Evolutionary conservation across 345 rosid species (phyloP), one percentile per base, ranked within the genome.

Genomic region (Syzygium aqueum): DNA sequence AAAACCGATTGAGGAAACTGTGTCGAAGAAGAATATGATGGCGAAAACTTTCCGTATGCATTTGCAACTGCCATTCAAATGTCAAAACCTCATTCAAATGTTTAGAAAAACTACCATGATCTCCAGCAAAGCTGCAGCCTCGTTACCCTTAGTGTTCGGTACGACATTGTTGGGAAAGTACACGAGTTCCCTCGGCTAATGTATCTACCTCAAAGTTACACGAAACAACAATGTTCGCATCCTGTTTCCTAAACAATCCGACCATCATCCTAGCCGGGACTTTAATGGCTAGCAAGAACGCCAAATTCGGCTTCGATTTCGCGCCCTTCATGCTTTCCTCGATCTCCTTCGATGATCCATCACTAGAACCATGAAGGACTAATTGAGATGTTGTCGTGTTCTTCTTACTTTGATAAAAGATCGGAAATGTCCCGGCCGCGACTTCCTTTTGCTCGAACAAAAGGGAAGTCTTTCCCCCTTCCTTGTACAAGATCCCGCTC

Each of bases 91-190:
- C 43, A 77, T 23, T 37, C 51, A 84, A 84, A 37, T 84, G 59
- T 84, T 30, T 53, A 15, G 61, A 82, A 51, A 49, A 14, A 51
- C 82, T 14, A 56, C 51, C 78, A 9, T 13, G 53, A 84, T 23
- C 33, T 22, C 52, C 84, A 53, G 56, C 73, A 50, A 50, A 83
- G 84, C 86, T 43, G 67, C 33, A 43, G 30, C 65, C 37, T 73
- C 80, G 25, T 73, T 33, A 37, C 46, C 3, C 63, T 27, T 88
- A n/a, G 86, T 82, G 89, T n/a, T 89, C 14, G 46, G 88, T 89
- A n/a, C 84, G 67, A 86, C 94, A 91, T 52, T 86, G 15, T 82
- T 90, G 91, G 40, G 89, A 89, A 49, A 89, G 77, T 63, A 91
- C 40, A 6, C 30, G 78, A 21, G 84, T 86, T 37, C 87, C 89